Percentiles rank a stretch among this genome's conserved stretches.
Evolutionary conservation across 2,329 filamentous ascomycete species (phyloP).

Genomic region (Endocalyx cinctus): DNA sequence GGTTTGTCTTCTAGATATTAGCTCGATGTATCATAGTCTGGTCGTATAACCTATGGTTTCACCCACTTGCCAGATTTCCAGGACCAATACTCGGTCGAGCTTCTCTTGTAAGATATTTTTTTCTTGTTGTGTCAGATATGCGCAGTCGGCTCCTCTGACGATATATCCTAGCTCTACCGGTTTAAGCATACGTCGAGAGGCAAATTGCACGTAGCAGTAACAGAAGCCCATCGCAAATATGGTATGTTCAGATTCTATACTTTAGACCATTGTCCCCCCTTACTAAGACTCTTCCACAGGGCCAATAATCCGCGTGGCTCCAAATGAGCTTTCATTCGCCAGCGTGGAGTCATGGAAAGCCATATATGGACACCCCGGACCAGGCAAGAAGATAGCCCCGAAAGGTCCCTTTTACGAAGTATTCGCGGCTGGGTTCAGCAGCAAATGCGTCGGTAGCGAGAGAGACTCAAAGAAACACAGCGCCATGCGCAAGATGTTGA

Average conservation of each 20-base stretch:
- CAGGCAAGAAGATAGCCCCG: neutral
- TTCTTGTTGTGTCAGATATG: neutral
- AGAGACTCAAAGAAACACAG: conserved; percentile 6
- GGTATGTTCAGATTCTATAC: too few relatives aligned
- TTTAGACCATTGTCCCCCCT: too few relatives aligned
- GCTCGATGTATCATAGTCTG: neutral
- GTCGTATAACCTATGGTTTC: conserved; percentile 7
- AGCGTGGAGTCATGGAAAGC: conserved; percentile 9
- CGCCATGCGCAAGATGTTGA: conserved; percentile 7
- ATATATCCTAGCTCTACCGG: conserved; percentile 3
- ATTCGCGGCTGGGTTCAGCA: conserved; percentile 6
- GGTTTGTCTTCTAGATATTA: neutral
- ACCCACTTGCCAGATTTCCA: conserved; percentile 7
- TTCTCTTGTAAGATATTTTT: conserved; percentile 5
- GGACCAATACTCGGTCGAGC: conserved; percentile 8
- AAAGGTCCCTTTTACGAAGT: conserved; percentile 10
- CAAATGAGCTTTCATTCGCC: conserved; percentile 15
- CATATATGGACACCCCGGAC: conserved; percentile 11
- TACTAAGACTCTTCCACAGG: too few relatives aligned
- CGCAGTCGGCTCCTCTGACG: too few relatives aligned
- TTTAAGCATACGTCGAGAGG: conserved; percentile 2
- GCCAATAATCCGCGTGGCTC: conserved; percentile 10
- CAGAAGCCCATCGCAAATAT: too few relatives aligned
- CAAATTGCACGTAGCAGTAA: conserved; percentile 1
- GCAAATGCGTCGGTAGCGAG: conserved; percentile 9